A percentile compares a stretch with the other conserved stretches of the same genome.
Conservation (phyloP, 371 early-diverging fungal species). For the Phascolomyces articulosus region DNA sequence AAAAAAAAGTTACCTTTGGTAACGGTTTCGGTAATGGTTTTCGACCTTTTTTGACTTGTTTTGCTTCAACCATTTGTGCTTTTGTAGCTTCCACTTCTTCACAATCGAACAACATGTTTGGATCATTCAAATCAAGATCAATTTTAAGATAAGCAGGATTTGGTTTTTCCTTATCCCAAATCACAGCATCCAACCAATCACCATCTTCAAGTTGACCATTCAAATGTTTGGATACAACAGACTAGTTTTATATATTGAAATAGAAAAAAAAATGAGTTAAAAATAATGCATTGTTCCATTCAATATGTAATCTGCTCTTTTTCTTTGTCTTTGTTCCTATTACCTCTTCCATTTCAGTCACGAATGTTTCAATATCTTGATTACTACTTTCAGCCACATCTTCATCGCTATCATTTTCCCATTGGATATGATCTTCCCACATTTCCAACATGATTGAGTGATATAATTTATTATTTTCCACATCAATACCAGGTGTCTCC, state of each 20-base stretch:
- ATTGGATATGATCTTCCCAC: constrained; percentile 87
- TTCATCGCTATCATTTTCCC: constrained; percentile 57
- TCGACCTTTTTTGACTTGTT: constrained; percentile 47
- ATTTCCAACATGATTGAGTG: constrained; percentile 70
- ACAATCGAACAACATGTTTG: constrained; percentile 74
- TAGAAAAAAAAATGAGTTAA: neutral
- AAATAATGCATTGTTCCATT: neutral
- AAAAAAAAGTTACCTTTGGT: constrained; percentile 32
- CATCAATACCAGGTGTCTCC: neutral
- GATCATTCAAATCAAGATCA: constrained; percentile 75
- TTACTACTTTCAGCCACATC: neutral
- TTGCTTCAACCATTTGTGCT: constrained; percentile 41
- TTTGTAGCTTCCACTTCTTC: constrained; percentile 59
- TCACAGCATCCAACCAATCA: constrained; percentile 70
- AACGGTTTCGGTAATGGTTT: constrained; percentile 41
- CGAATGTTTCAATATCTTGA: neutral
- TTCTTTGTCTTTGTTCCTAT: neutral
- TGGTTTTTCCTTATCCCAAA: constrained; percentile 77
- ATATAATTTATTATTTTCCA: constrained; percentile 42
- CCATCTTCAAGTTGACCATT: constrained; percentile 66
- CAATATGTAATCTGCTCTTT: neutral
- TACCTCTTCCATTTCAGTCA: neutral
- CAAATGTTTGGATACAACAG: constrained; percentile 34
- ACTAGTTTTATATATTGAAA: neutral
- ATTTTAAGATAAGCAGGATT: constrained; percentile 62